These are phyloP conservation scores for Flagelloscypha sp. DNA, from an alignment of 768 basidiomycete genomes.

Conservation along the genomic window DNA sequence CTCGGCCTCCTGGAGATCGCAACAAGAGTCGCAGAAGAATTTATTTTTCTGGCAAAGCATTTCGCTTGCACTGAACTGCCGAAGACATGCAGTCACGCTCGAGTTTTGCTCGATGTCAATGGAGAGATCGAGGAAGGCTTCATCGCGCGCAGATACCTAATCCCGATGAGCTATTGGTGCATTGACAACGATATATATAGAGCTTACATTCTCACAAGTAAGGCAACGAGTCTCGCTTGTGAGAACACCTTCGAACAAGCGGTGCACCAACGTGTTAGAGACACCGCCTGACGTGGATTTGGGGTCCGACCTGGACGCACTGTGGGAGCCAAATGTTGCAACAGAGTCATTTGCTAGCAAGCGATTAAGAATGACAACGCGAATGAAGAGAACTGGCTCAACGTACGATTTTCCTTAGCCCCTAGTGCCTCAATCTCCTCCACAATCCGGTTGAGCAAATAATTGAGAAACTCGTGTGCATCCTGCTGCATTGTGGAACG, in stretches of 20 bases:
- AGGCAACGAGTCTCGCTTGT: conserved; percentile 98
- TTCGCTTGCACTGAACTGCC: conserved; percentile 95
- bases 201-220: conserved; percentile 89
- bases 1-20: conserved; percentile 95
- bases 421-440: conserved; percentile 89
- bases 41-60: conserved; percentile 99
- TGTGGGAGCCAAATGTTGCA: conserved; percentile 43
- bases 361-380: conserved; percentile 1
- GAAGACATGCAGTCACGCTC: conserved; percentile 89
- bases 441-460: conserved; percentile 83
- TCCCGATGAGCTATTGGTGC: conserved; percentile 6
- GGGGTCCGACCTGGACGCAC: conserved; percentile 31
- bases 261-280: conserved; percentile 66
- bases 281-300: conserved; percentile 36
- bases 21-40: conserved; percentile 96
- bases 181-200: conserved; percentile 4
- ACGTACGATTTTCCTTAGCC: too few species aligned
- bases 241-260: conserved; percentile 84
- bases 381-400: conserved; percentile 5
- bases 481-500: conserved; percentile 93
- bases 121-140: conserved; percentile 95
- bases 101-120: conserved; percentile 99
- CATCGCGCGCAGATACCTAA: conserved; percentile 87
- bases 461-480: conserved; percentile 97
- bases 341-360: conserved; percentile 52